Base-by-base conservation (phyloP, 495 filamentous ascomycete genomes). In the Parmelia sp. region DNA sequence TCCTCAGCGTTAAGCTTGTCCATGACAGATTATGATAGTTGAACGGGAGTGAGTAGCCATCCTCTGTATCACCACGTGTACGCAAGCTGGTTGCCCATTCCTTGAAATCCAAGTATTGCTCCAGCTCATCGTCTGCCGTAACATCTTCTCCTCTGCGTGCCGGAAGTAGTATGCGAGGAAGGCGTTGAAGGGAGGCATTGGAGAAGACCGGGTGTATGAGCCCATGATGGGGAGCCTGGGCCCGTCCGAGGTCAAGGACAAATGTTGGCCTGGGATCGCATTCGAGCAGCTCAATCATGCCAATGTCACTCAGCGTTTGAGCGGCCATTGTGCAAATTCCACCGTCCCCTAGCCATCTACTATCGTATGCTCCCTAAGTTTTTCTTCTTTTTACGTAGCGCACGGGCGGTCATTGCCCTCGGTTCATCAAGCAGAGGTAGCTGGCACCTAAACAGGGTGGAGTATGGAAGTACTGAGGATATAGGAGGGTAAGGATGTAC, bases 191-290 rank as follows among this genome's bases (percentile, higher is more conserved):
- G 29, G 51, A 55, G 9, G 15, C 17, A 33, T 55, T 33, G 15
- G 27, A 33, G 29, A 55, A 55, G 51, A 55, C 19, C 0, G 27
- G 8, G 19, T 55, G 27, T 10, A 55, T 27, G 15, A 7, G 15
- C 1, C 33, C 6, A 21, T 55, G 0, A 3, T 19, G 21, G 29
- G 51, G 27, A n/a, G 31, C 71, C 69, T 29, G 73, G 70, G 31
- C 75, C 74, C 4, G 75, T 73, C 57, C 82, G 78, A 87, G 74
- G 63, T 90, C 87, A n/a, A 89, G 74, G 60, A 89, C 78, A 66
- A 90, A 89, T 8, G 84, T 86, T n/a, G 85, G 86, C 33, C 86
- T 73, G 25, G 83, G 78, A 66, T 89, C 87, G 58, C 83, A 80
- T 57, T 90, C 86, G 55, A 89, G 70, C 31, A 89, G 72, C 74